A percentile compares a stretch with the other conserved stretches of the same genome.
Evolutionary conservation across 768 basidiomycete genomes (phyloP).

Genomic region (Collybiopsis confluens): DNA sequence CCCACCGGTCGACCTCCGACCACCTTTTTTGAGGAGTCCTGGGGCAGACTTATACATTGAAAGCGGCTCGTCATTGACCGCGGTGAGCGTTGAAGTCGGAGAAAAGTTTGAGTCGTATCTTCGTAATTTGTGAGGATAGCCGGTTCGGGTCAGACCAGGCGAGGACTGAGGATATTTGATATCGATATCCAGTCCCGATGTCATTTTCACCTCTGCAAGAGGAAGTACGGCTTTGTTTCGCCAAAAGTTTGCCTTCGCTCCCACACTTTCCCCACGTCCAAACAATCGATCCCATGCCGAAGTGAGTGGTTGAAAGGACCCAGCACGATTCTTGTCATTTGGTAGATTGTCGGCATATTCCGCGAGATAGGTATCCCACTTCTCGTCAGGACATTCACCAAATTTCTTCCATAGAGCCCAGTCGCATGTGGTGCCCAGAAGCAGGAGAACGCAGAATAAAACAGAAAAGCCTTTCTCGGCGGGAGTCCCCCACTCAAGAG

Average conservation of each 20-base stretch:
- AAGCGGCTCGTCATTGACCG: constrained; percentile 2
- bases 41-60: constrained; percentile 18
- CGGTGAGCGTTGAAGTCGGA: constrained; percentile 9
- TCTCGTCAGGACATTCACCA: constrained; percentile 71
- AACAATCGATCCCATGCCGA: constrained; percentile 54
- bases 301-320: constrained; percentile 49
- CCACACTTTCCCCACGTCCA: constrained; percentile 7
- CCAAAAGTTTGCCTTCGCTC: constrained; percentile 19
- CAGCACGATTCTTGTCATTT: constrained; percentile 49
- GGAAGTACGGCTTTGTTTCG: constrained; percentile 17
- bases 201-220: neutral
- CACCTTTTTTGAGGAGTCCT: constrained; percentile 17
- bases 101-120: constrained; percentile 18
- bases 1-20: neutral
- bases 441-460: constrained; percentile 48
- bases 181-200: no score
- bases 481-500: constrained; percentile 47
- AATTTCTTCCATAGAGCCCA: constrained; percentile 51
- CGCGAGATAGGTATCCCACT: constrained; percentile 67
- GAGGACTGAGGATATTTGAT: no score
- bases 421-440: constrained; percentile 43
- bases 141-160: no score
- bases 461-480: constrained; percentile 58
- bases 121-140: neutral
- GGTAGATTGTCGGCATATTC: constrained; percentile 54